Conservation (phyloP, 768 basidiomycete species). For the Mycena belliarum region DNA sequence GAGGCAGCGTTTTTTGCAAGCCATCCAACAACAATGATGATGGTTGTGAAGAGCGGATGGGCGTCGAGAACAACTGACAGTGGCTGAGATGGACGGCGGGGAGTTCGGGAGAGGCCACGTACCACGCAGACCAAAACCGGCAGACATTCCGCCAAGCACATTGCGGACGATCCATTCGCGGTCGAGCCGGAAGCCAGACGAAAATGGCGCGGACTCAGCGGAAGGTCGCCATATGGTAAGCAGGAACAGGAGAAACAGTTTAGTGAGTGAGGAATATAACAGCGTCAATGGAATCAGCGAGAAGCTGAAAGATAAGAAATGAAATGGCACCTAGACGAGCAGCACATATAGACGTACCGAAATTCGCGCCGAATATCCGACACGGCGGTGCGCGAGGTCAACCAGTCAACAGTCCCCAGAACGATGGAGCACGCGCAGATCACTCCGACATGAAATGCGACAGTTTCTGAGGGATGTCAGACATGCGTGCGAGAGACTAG, state of each 20-base stretch:
- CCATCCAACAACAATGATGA: conserved; percentile 80
- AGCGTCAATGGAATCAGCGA: conserved; percentile 78
- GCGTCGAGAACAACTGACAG: conserved; percentile 72
- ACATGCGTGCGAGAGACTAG: not conserved
- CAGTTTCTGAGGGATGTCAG: conserved; percentile 54
- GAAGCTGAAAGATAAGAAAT: conserved; percentile 37
- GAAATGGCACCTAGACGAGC: not conserved
- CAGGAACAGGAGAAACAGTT: conserved; percentile 80
- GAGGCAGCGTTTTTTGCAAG: conserved; percentile 65
- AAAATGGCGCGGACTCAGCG: conserved; percentile 27
- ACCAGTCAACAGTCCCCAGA: conserved; percentile 42
- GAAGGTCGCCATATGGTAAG: conserved; percentile 78
- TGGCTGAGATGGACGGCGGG: not conserved
- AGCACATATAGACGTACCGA: conserved; percentile 37
- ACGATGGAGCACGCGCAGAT: conserved; percentile 56
- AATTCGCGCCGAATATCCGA: conserved; percentile 67
- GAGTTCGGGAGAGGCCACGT: conserved; percentile 21
- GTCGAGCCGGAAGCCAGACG: conserved; percentile 63
- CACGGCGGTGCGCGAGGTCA: conserved; percentile 27
- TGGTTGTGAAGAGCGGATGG: conserved; percentile 70
- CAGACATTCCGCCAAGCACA: conserved; percentile 81
- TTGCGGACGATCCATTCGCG: conserved; percentile 86
- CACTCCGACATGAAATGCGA: conserved; percentile 73
- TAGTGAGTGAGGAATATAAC: conserved; percentile 82
- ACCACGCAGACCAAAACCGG: conserved; percentile 86